These are phyloP conservation scores for Bipolaris bicolor DNA, from an alignment of 2,329 filamentous ascomycete species.

Conservation along the genomic window DNA sequence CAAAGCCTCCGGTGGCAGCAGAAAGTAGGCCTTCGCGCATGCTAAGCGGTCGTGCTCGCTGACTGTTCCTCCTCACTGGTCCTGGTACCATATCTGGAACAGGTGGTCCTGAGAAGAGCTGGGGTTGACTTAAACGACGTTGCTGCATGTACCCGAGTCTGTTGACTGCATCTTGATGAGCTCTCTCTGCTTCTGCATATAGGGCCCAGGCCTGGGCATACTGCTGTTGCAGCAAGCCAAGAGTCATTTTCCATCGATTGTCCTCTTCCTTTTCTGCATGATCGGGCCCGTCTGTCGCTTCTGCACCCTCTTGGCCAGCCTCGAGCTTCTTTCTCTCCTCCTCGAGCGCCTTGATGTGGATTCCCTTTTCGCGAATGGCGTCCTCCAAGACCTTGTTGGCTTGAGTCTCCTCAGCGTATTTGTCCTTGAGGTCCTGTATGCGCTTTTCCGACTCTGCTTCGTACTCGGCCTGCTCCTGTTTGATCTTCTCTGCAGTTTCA, in stretches of 20 bases:
- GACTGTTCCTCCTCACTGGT: constrained; percentile 47
- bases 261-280: constrained; percentile 54
- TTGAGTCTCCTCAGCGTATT: constrained; percentile 51
- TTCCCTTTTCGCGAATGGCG: constrained; percentile 73
- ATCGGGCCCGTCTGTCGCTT: constrained; percentile 51
- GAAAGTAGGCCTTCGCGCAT: constrained; percentile 46
- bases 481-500: constrained; percentile 58
- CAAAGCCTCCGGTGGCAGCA: constrained; percentile 41
- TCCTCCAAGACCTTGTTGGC: constrained; percentile 70
- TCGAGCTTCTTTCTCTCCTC: constrained; percentile 66
- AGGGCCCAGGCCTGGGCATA: constrained; percentile 49
- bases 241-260: constrained; percentile 62
- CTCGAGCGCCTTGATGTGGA: constrained; percentile 75
- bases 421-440: constrained; percentile 50
- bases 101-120: constrained; percentile 43
- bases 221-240: constrained; percentile 61
- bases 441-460: constrained; percentile 47
- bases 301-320: constrained; percentile 51
- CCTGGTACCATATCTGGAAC: constrained; percentile 38
- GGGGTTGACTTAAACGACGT: constrained; percentile 48
- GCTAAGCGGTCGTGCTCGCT: constrained; percentile 49
- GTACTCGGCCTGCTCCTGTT: constrained; percentile 48
- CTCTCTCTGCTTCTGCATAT: constrained; percentile 46
- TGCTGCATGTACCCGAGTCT: constrained; percentile 51
- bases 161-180: constrained; percentile 48